Evolutionary conservation across 1,284 basidiomycete species (phyloP).

Genomic region (Microbotryum scabiosae): DNA sequence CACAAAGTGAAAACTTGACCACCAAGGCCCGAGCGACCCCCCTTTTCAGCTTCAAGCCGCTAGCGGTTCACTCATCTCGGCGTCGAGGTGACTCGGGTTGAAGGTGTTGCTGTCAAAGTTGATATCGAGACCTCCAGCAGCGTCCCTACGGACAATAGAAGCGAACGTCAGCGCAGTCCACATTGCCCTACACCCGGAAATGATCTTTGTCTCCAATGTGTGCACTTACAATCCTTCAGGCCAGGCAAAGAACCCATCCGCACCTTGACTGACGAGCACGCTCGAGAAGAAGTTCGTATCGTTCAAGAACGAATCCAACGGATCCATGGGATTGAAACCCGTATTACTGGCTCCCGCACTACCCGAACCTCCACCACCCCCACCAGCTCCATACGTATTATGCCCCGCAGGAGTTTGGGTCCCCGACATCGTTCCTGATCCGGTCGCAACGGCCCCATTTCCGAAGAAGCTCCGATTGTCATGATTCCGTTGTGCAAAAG

Average conservation of each 20-base stretch:
- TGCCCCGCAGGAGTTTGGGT: constrained; percentile 13
- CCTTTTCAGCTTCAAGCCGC: too few relatives aligned
- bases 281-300: constrained; percentile 18
- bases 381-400: too few relatives aligned
- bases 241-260: constrained; percentile 18
- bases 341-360: background rate
- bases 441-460: background rate
- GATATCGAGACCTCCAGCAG: too few relatives aligned
- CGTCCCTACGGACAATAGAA: too few relatives aligned
- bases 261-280: constrained; percentile 4
- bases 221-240: background rate
- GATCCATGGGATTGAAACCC: background rate
- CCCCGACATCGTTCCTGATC: constrained; percentile 6
- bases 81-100: too few relatives aligned
- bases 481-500: constrained; percentile 9
- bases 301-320: constrained; percentile 9
- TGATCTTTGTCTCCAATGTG: too few relatives aligned
- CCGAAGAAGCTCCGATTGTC: constrained; percentile 2
- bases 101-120: too few relatives aligned
- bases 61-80: too few relatives aligned
- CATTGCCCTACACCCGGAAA: too few relatives aligned
- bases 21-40: too few relatives aligned
- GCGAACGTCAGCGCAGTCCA: too few relatives aligned
- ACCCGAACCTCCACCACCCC: background rate
- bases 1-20: too few relatives aligned